Percentiles rank a stretch among this genome's conserved stretches.
These are phyloP conservation scores for Tricholoma sp. DNA, from an alignment of 768 basidiomycete genomes.

Conservation along the genomic window DNA sequence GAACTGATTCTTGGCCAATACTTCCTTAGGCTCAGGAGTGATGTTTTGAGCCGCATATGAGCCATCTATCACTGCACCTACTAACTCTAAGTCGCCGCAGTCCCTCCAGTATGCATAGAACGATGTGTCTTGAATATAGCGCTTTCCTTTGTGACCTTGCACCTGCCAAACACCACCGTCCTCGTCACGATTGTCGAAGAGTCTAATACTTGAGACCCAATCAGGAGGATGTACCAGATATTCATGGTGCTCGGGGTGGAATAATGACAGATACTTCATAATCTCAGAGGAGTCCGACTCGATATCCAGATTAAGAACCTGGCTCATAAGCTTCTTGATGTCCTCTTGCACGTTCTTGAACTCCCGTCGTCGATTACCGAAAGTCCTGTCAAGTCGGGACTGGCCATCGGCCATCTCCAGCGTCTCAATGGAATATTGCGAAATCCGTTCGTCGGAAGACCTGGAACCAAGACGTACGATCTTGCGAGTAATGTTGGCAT, in stretches of 20 bases:
- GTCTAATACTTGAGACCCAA: slow-evolving; percentile 36
- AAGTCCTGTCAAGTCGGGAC: slow-evolving; percentile 34
- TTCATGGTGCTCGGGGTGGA: slow-evolving; percentile 45
- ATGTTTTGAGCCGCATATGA: background rate
- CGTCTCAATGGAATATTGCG: slow-evolving; percentile 54
- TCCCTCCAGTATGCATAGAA: slow-evolving; percentile 2
- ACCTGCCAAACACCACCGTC: background rate
- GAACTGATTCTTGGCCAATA: background rate
- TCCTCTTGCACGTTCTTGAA: slow-evolving; percentile 42
- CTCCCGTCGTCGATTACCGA: slow-evolving; percentile 25
- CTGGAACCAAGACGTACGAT: slow-evolving; percentile 69
- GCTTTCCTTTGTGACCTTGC: background rate
- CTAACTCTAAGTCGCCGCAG: background rate
- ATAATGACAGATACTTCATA: slow-evolving; percentile 33
- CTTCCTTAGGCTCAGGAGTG: background rate
- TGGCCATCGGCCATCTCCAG: slow-evolving; percentile 42
- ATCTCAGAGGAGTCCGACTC: slow-evolving; percentile 32
- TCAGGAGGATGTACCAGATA: slow-evolving; percentile 36
- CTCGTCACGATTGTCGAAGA: slow-evolving; percentile 9
- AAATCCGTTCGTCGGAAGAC: slow-evolving; percentile 55
- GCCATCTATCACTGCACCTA: background rate
- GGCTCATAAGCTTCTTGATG: slow-evolving; percentile 42
- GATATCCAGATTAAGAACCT: slow-evolving; percentile 25
- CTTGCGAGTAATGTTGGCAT: slow-evolving; percentile 56
- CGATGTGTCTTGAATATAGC: background rate